Percentiles rank a stretch among this genome's conserved stretches.
Evolutionary conservation across 768 basidiomycete genomes (phyloP).

Genomic region (Phylloporus rhodoxanthus): DNA sequence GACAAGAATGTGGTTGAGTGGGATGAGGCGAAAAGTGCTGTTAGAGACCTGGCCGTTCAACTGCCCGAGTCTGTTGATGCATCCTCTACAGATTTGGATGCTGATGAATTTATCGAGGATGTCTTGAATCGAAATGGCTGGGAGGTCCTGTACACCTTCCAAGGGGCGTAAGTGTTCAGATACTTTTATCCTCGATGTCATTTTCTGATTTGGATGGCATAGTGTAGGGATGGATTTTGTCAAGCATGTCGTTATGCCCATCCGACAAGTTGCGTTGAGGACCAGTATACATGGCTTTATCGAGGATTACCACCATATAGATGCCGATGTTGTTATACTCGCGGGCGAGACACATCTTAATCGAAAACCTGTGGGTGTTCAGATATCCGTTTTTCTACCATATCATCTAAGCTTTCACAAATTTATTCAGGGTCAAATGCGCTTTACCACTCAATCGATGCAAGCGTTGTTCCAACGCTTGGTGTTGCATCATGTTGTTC

Average conservation of each 20-base stretch:
- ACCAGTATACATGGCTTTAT: slow-evolving; percentile 32
- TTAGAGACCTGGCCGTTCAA: slow-evolving; percentile 13
- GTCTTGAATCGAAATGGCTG: slow-evolving; percentile 32
- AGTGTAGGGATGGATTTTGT: slow-evolving; percentile 37
- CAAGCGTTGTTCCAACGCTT: slow-evolving; percentile 18
- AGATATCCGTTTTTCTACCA: background rate
- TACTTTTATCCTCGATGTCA: background rate
- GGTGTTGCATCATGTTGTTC: slow-evolving; percentile 23
- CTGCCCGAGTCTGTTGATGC: slow-evolving; percentile 12
- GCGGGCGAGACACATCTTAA: slow-evolving; percentile 35
- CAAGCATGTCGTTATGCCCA: slow-evolving; percentile 34
- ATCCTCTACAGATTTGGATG: slow-evolving; percentile 11
- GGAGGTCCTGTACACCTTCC: slow-evolving; percentile 37
- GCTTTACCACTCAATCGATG: slow-evolving; percentile 17
- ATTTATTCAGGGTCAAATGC: slow-evolving; percentile 22
- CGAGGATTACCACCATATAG: slow-evolving; percentile 33
- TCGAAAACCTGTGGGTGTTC: slow-evolving; percentile 21
- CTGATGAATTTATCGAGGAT: slow-evolving; percentile 27
- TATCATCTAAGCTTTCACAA: background rate
- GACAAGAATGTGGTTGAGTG: slow-evolving; percentile 25
- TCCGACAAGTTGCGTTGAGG: slow-evolving; percentile 30
- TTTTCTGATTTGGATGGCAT: slow-evolving; percentile 9
- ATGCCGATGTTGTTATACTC: slow-evolving; percentile 35
- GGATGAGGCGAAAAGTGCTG: slow-evolving; percentile 25
- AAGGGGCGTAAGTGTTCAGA: slow-evolving; percentile 33